Base-by-base conservation (phyloP, 495 filamentous ascomycete genomes). In the Bathelium albidoporum region DNA sequence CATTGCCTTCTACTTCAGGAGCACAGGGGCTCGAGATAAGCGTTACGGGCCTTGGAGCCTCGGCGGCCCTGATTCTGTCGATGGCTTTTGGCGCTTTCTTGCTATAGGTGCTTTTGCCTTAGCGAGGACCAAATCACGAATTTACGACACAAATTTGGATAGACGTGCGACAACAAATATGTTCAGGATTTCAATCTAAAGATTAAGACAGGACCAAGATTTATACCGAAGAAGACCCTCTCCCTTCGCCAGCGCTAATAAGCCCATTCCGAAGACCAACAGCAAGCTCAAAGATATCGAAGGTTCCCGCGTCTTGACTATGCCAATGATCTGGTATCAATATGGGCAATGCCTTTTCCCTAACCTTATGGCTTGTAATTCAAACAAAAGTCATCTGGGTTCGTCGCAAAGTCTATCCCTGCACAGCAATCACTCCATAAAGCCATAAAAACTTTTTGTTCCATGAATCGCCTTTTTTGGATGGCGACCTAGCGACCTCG, bases 11-110 rank as follows among this genome's bases (percentile, higher is more conserved):
- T 29, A 55, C 1, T 2, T 55, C 49, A 0, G 49, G 49, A 20
- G 5, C 49, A 28, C 12, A 24, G 20, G 49, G 49, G 29, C 49
- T 55, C 24, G 49, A 9, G 5, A 55, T 55, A n/a, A 55, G 29
- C 24, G 29, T 20, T 29, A 24, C 24, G 24, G 49, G 49, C 16
- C 49, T 55, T 28, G 49, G 49, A 16, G 2, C 29, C 4, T 55
- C 49, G 16, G 24, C 16, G 2, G 9, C 29, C 11, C 12, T 55
- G 2, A 1, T 20, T 29, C 5, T 55, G 0, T 55, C 24, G 9
- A 55, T 55, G 49, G 49, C 49, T 55, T 55, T 55, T 26, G 49
- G 49, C 10, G 24, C 49, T 29, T 26, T 55, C 49, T 55, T 55
- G 24, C 24, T 55, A 55, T 55, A 29, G 24, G 49, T 0, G 29